These are phyloP conservation scores for Hemileccinum rubropunctum DNA, from an alignment of 768 basidiomycete species.

Conservation along the genomic window DNA sequence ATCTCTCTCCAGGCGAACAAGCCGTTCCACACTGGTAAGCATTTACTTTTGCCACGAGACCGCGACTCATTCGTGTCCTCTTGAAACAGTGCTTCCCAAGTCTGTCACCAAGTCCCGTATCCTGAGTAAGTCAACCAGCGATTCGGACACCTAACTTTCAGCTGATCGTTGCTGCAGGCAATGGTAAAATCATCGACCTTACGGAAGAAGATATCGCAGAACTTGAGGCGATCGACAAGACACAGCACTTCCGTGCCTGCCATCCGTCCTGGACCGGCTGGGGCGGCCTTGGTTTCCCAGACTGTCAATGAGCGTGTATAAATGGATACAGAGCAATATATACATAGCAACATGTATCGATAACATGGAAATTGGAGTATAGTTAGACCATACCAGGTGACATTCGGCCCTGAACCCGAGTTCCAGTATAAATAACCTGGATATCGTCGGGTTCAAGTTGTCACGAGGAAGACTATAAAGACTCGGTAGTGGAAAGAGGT, in stretches of 20 bases:
- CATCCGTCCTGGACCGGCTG: constrained; percentile 60
- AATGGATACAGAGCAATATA: background rate
- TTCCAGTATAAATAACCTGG: constrained; percentile 4
- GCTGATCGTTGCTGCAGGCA: constrained; percentile 32
- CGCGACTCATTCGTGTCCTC: background rate
- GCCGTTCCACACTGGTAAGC: constrained; percentile 46
- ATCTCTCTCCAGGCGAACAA: constrained; percentile 71
- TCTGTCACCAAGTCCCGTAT: constrained; percentile 69
- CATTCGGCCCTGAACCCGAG: constrained; percentile 1
- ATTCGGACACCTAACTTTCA: background rate
- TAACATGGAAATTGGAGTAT: background rate
- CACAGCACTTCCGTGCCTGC: constrained; percentile 57
- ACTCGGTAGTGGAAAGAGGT: no score
- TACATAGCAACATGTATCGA: background rate
- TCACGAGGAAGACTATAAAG: no score
- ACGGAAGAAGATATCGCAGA: constrained; percentile 55
- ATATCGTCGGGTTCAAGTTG: no score
- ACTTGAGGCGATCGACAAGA: constrained; percentile 57
- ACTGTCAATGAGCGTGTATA: constrained; percentile 33
- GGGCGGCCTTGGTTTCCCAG: constrained; percentile 58
- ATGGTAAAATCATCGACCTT: constrained; percentile 57
- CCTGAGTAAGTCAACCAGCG: constrained; percentile 33
- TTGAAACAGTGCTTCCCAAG: constrained; percentile 58
- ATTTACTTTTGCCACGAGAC: background rate
- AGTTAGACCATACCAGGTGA: constrained; percentile 4